Conservation (phyloP, 1,139 yeast species). For the Yamadazyma membranifaciens region DNA sequence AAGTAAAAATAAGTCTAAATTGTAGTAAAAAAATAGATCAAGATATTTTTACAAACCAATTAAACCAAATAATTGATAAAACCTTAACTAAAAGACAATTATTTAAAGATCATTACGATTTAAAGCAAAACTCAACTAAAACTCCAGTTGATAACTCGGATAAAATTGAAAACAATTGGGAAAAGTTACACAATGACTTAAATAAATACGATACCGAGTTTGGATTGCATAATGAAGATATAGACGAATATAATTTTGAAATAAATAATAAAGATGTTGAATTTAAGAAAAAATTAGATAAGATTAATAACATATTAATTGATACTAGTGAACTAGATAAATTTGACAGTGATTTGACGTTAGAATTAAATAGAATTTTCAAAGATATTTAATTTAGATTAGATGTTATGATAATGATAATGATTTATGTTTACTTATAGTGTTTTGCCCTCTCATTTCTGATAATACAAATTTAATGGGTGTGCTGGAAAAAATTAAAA, state of each 20-base stretch:
- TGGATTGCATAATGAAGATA: constrained; percentile 59
- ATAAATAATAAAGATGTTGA: constrained; percentile 19
- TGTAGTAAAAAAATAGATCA: constrained; percentile 19
- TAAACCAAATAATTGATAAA: constrained; percentile 27
- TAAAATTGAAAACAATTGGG: constrained; percentile 48
- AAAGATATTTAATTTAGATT: too few relatives aligned
- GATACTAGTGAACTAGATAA: constrained; percentile 31
- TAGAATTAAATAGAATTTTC: constrained; percentile 9
- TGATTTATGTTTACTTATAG: background rate
- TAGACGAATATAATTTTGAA: constrained; percentile 51
- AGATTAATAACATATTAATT: constrained; percentile 14
- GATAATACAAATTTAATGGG: too few relatives aligned
- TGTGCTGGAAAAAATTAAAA: background rate
- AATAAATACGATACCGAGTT: constrained; percentile 45
- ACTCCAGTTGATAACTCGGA: constrained; percentile 21
- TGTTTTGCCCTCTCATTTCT: background rate
- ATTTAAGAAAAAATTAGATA: constrained; percentile 17
- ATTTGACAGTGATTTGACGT: constrained; percentile 17
- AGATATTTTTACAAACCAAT: constrained; percentile 28
- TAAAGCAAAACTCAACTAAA: constrained; percentile 10
- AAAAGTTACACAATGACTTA: constrained; percentile 41
- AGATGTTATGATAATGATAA: too few relatives aligned
- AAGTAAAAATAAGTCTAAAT: constrained; percentile 40
- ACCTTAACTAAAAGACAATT: constrained; percentile 30
- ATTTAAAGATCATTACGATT: constrained; percentile 32